Conservation (phyloP, 1,139 yeast genomes). For the Candida smagusa region DNA sequence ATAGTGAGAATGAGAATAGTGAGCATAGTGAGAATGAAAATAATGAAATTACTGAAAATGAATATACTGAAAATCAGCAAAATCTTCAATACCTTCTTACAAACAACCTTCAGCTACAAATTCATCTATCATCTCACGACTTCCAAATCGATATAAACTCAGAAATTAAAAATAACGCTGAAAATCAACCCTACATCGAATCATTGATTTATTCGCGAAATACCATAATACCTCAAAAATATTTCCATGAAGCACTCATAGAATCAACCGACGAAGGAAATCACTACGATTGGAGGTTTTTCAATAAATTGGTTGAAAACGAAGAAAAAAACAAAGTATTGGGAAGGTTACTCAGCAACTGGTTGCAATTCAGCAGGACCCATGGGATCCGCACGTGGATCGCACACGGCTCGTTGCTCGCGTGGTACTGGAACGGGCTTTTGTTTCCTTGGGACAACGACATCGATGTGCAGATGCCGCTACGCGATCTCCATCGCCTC, state of each 20-base stretch:
- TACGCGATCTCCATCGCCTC: conserved; percentile 19
- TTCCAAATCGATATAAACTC: too few species aligned
- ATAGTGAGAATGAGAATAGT: too few species aligned
- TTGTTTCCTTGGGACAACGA: conserved; percentile 28
- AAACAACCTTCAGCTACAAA: too few species aligned
- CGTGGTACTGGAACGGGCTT: conserved; percentile 26
- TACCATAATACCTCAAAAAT: too few species aligned
- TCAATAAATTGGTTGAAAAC: conserved; percentile 24
- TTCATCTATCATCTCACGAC: too few species aligned
- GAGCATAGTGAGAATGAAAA: conserved; percentile 3
- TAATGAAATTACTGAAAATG: too few species aligned
- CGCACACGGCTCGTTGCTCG: conserved; percentile 35
- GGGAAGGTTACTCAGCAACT: conserved; percentile 29
- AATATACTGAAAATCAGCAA: too few species aligned
- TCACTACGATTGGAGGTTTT: conserved; percentile 46
- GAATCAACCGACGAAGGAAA: conserved; percentile 32
- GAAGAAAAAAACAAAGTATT: conserved; percentile 25
- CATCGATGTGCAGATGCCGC: conserved; percentile 25
- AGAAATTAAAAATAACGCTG: conserved; percentile 7
- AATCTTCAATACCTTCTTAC: too few species aligned
- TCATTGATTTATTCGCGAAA: too few species aligned
- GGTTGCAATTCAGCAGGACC: conserved; percentile 27
- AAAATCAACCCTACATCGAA: conserved; percentile 14
- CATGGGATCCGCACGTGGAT: conserved; percentile 38
- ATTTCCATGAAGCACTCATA: conserved; percentile 31